Evolutionary conservation across 306 rosid species (phyloP).

Genomic region (Lathyrus sativus): DNA sequence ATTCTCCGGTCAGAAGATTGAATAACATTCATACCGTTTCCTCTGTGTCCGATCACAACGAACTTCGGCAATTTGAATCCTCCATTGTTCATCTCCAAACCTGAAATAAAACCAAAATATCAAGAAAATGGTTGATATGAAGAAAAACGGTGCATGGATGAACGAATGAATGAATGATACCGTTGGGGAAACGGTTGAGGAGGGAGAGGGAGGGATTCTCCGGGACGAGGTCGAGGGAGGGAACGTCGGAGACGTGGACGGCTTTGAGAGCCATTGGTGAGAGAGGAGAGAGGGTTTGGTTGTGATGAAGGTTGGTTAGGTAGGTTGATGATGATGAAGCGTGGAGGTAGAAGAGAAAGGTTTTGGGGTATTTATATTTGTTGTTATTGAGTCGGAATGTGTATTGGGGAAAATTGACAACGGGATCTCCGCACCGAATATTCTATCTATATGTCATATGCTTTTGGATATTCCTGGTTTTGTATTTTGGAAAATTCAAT

Average conservation of each 20-base stretch:
- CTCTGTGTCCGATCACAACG: slow-evolving; percentile 77
- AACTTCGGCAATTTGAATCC: slow-evolving; percentile 47
- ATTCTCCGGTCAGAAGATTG: slow-evolving; percentile 62
- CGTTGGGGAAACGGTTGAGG: slow-evolving; percentile 37
- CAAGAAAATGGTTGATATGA: too few species aligned
- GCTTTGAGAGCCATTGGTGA: slow-evolving; percentile 52
- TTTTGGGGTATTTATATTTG: slow-evolving; percentile 30
- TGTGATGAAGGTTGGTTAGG: background rate
- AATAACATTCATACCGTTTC: slow-evolving; percentile 75
- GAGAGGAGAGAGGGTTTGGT: background rate
- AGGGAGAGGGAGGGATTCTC: slow-evolving; percentile 42
- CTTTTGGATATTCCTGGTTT: slow-evolving; percentile 40
- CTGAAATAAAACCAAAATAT: background rate
- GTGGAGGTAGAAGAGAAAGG: background rate
- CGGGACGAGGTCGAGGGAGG: slow-evolving; percentile 47
- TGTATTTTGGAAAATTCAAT: background rate
- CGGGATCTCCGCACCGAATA: slow-evolving; percentile 45
- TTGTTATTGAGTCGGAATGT: too few species aligned
- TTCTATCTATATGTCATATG: slow-evolving; percentile 32
- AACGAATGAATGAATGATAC: background rate
- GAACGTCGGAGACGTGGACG: slow-evolving; percentile 57
- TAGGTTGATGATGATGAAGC: background rate
- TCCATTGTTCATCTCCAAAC: slow-evolving; percentile 20
- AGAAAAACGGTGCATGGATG: background rate
- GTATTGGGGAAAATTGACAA: background rate